Evolutionary conservation across 2,329 filamentous ascomycete genomes (phyloP), one percentile per base, ranked within the genome.

Genomic region (Paraphoma chrysanthemicola): DNA sequence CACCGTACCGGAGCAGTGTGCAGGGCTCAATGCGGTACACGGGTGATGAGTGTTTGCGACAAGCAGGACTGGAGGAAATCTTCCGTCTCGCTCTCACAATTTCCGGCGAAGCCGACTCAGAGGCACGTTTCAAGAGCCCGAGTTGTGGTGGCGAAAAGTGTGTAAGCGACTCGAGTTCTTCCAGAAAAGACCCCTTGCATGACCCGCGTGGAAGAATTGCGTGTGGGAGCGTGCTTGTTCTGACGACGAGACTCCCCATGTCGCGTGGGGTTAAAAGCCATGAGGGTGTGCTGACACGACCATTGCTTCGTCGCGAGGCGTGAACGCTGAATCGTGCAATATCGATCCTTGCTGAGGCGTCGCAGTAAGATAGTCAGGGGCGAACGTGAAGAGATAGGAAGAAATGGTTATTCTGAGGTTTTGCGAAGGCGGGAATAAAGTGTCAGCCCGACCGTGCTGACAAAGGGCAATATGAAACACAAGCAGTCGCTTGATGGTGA

Each of bases 161-260:
- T 9, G 28, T n/a, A 44, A 51, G 39, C 29, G 48, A 51, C 36
- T n/a, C 41, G 38, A 23, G 11, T 44, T 51, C 39, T 51, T 44
- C 48, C 48, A 44, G 39, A 51, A 51, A 23, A 14, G 16, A 36
- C 16, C 29, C 48, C 41, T 44, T 44, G 48, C 30, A 51, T 44
- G 39, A 51, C 18, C 30, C 30, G 16, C 48, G 44, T 38, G 48
- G 29, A 36, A 29, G 28, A 36, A 23, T 38, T 51, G 48, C 39
- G 48, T 38, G 48, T 36, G 41, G 14, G 18, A 33, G 48, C 23
- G 38, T 31, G 39, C 41, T 23, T 33, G 41, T 38, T 39, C 48
- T 51, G 39, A 44, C 48, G 48, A 44, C 48, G 23, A 44, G 39
- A 51, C 29, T 51, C 39, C 6, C 43, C 36, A 28, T 44, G 23